A percentile compares a stretch with the other conserved stretches of the same genome.
Evolutionary conservation across 2,329 filamentous ascomycete genomes (phyloP).

Genomic region (Colletotrichum tropicicola): DNA sequence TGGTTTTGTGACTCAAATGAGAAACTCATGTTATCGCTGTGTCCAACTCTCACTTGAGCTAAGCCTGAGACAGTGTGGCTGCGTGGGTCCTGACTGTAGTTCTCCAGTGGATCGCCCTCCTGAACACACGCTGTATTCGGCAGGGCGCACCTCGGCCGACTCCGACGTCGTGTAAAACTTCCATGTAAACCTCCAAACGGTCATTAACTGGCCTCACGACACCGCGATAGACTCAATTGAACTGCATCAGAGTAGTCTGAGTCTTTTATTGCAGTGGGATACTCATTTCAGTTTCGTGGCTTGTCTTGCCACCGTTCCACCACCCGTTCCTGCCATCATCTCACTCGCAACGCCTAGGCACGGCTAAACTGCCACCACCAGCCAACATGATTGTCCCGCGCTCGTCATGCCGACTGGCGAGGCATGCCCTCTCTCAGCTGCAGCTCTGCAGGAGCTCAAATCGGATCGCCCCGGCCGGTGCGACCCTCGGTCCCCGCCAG

Average conservation of each 20-base stretch:
- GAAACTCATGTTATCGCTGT: not conserved
- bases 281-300: not conserved
- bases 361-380: not conserved
- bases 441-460: slow-evolving; percentile 4
- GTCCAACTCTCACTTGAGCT: not conserved
- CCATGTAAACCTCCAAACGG: not conserved
- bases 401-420: slow-evolving; percentile 23
- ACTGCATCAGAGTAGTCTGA: not conserved
- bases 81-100: not conserved
- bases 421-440: slow-evolving; percentile 11
- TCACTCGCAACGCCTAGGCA: not conserved
- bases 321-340: not conserved
- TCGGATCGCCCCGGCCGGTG: not conserved
- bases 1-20: not conserved
- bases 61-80: not conserved
- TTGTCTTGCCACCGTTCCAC: not conserved
- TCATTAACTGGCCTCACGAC: not conserved
- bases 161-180: not conserved
- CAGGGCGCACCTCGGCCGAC: slow-evolving; percentile 2
- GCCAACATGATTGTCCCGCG: slow-evolving; percentile 23
- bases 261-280: not conserved
- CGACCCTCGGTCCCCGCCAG: not conserved
- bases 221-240: not conserved
- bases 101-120: not conserved
- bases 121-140: not conserved